phyloP scores from a whole-genome alignment of 176 grass and related monocot species.

The Aegilops sharonensis region DNA sequence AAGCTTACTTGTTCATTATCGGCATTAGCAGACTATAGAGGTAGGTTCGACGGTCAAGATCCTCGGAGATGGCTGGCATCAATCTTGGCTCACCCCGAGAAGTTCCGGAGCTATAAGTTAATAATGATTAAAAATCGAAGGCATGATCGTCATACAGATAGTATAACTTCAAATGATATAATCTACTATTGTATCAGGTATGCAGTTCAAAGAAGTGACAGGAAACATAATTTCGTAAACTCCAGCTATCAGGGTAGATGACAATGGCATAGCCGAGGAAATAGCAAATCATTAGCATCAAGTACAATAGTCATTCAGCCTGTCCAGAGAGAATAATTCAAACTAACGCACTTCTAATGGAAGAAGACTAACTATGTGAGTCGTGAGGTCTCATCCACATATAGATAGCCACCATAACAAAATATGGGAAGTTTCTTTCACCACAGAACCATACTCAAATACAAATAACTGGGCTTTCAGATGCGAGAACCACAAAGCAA shows the following conservation, averaged over 20 bases:
- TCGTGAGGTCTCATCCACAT: neutral
- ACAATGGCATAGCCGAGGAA: neutral
- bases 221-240: neutral
- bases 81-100: constrained; percentile 71
- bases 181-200: neutral
- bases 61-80: constrained; percentile 79
- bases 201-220: neutral
- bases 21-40: constrained; percentile 85
- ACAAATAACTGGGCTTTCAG: neutral
- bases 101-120: constrained; percentile 57
- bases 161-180: neutral
- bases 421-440: neutral
- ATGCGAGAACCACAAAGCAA: neutral
- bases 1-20: constrained; percentile 76
- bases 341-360: neutral
- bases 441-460: neutral
- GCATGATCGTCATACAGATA: neutral
- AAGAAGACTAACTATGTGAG: neutral
- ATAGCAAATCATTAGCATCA: neutral
- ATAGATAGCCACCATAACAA: neutral
- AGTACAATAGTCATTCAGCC: neutral
- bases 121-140: neutral
- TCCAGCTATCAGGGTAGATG: neutral
- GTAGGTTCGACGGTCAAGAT: constrained; percentile 68
- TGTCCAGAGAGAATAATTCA: neutral